Conservation (phyloP, 1,284 basidiomycete genomes). For the Lentinus polychrous region DNA sequence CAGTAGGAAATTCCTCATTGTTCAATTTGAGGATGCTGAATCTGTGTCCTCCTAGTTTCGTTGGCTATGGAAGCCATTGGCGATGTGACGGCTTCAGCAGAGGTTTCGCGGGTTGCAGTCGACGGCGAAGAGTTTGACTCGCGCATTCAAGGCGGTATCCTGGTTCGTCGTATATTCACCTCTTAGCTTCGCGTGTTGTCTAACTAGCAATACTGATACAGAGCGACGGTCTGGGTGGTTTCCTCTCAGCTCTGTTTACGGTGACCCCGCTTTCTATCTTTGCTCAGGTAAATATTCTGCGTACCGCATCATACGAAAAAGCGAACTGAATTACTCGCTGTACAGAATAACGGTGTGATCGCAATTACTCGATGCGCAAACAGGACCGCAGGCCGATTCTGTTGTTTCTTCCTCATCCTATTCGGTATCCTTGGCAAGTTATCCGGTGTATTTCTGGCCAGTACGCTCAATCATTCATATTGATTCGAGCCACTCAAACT, state of each 20-base stretch:
- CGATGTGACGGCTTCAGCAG: slow-evolving; percentile 80
- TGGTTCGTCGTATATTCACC: slow-evolving; percentile 38
- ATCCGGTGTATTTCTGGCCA: slow-evolving; percentile 73
- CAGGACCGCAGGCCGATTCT: slow-evolving; percentile 65
- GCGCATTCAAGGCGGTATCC: slow-evolving; percentile 78
- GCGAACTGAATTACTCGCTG: background rate
- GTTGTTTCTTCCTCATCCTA: slow-evolving; percentile 65
- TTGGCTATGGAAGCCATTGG: slow-evolving; percentile 81
- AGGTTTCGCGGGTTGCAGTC: slow-evolving; percentile 68
- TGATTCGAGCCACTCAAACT: slow-evolving; percentile 26
- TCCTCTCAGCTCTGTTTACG: slow-evolving; percentile 74
- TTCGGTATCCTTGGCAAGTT: slow-evolving; percentile 76
- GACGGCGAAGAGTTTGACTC: slow-evolving; percentile 70
- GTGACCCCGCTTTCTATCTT: slow-evolving; percentile 78
- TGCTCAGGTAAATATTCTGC: slow-evolving; percentile 47
- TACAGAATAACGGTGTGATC: slow-evolving; percentile 74
- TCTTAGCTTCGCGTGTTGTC: background rate
- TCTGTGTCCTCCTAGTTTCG: slow-evolving; percentile 38
- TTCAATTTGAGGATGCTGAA: background rate
- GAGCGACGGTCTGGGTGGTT: slow-evolving; percentile 70
- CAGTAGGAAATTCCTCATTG: slow-evolving; percentile 28
- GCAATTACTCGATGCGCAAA: slow-evolving; percentile 76
- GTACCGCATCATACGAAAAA: background rate
- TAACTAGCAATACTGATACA: slow-evolving; percentile 19
- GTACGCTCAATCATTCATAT: slow-evolving; percentile 24